Conservation (phyloP, 2,329 filamentous ascomycete species). For the Colletotrichum lentis region DNA sequence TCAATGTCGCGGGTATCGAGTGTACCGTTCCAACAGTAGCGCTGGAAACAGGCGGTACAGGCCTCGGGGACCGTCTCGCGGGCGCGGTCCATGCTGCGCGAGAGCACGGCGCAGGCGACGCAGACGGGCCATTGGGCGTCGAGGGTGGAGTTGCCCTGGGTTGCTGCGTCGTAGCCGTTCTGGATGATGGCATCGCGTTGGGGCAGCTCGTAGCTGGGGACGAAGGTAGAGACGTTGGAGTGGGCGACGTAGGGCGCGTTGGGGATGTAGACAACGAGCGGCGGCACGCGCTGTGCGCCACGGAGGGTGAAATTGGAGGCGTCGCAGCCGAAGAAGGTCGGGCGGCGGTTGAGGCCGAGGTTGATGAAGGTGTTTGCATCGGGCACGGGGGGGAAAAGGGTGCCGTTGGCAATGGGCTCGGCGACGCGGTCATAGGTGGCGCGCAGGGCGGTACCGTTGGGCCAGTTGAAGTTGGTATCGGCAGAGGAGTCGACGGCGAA, state of each 20-base stretch:
- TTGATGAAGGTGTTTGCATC: constrained; percentile 64
- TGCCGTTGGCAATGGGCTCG: constrained; percentile 58
- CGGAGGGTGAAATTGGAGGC: constrained; percentile 62
- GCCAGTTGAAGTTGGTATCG: constrained; percentile 66
- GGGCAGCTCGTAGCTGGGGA: constrained; percentile 66
- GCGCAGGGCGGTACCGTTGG: constrained; percentile 66
- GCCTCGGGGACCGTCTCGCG: constrained; percentile 71
- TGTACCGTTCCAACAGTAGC: constrained; percentile 95
- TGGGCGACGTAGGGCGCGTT: constrained; percentile 80
- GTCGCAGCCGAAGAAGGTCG: constrained; percentile 71
- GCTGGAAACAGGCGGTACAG: constrained; percentile 78
- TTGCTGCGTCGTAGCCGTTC: constrained; percentile 87
- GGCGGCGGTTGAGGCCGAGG: constrained; percentile 65
- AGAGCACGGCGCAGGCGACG: constrained; percentile 86
- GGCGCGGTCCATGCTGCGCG: constrained; percentile 77
- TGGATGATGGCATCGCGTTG: constrained; percentile 82
- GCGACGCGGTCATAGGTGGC: constrained; percentile 65
- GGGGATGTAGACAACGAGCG: constrained; percentile 86
- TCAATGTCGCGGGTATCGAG: constrained; percentile 40
- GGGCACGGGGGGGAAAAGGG: constrained; percentile 67
- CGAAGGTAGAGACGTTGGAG: constrained; percentile 84
- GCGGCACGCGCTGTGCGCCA: constrained; percentile 56
- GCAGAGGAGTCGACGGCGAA: constrained; percentile 71
- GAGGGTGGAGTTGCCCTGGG: constrained; percentile 80
- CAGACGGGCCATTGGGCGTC: constrained; percentile 82